phyloP scores from a whole-genome alignment of 495 filamentous ascomycete genomes.

The Hyaloscypha variabilis region DNA sequence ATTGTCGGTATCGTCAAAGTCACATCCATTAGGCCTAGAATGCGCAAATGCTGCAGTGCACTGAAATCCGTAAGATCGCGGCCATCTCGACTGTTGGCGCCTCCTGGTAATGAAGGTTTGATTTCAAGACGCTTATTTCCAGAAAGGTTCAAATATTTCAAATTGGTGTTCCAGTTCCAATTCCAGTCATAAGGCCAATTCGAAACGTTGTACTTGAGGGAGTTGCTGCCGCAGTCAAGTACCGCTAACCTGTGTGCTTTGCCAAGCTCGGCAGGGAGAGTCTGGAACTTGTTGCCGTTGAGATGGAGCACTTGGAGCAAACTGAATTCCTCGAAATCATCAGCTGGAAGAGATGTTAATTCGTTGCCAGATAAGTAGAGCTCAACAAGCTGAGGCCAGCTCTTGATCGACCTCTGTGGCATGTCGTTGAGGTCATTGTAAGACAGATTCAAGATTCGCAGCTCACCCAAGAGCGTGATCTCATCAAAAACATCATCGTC shows the following conservation, averaged over 20 bases:
- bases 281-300: slow-evolving; percentile 97
- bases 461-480: slow-evolving; percentile 76
- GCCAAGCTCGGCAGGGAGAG: slow-evolving; percentile 91
- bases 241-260: slow-evolving; percentile 89
- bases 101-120: slow-evolving; percentile 71
- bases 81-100: slow-evolving; percentile 52
- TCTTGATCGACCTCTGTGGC: slow-evolving; percentile 80
- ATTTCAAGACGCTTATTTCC: slow-evolving; percentile 98
- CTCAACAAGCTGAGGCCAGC: slow-evolving; percentile 87
- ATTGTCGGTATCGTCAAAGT: slow-evolving; percentile 90
- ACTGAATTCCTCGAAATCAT: slow-evolving; percentile 88
- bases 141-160: slow-evolving; percentile 94
- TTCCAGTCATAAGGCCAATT: slow-evolving; percentile 99
- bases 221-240: slow-evolving; percentile 93
- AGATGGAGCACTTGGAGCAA: slow-evolving; percentile 89
- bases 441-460: slow-evolving; percentile 89
- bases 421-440: slow-evolving; percentile 95
- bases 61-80: slow-evolving; percentile 91
- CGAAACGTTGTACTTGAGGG: slow-evolving; percentile 98
- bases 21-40: slow-evolving; percentile 97
- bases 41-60: slow-evolving; percentile 79
- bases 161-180: slow-evolving; percentile 96
- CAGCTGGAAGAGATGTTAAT: slow-evolving; percentile 84
- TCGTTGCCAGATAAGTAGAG: slow-evolving; percentile 97
- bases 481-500: slow-evolving; percentile 95